These are phyloP conservation scores for Cladosporium sp. DNA, from an alignment of 2,329 filamentous ascomycete species.

Conservation along the genomic window DNA sequence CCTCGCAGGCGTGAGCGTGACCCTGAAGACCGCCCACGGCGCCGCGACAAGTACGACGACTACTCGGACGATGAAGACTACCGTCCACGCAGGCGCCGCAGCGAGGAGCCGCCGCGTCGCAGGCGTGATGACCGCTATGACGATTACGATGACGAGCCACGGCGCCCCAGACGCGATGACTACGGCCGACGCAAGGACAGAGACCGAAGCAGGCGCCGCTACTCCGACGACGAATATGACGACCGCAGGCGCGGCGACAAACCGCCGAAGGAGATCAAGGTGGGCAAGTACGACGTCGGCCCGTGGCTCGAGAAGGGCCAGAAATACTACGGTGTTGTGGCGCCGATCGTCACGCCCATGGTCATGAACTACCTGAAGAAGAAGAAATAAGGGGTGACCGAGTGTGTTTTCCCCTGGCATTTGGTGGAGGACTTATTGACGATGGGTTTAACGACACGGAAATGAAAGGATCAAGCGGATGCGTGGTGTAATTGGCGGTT, in stretches of 20 bases:
- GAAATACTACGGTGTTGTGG: constrained; percentile 31
- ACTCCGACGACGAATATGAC: constrained; percentile 14
- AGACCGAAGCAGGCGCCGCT: constrained; percentile 12
- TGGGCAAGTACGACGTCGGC: constrained; percentile 31
- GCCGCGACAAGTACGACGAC: constrained; percentile 18
- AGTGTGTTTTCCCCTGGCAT: not conserved
- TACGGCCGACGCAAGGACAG: constrained; percentile 13
- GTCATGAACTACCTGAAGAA: constrained; percentile 26
- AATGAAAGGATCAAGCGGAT: not conserved
- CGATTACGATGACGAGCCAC: constrained; percentile 16
- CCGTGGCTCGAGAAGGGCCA: constrained; percentile 30
- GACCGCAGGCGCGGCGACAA: constrained; percentile 19
- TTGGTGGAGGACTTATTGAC: too few relatives aligned
- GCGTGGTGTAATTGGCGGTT: not conserved
- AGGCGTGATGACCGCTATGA: constrained; percentile 15
- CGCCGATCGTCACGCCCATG: constrained; percentile 30
- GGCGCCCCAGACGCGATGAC: constrained; percentile 17
- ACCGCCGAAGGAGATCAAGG: constrained; percentile 26
- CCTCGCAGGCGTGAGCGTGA: constrained; percentile 14
- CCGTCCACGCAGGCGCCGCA: constrained; percentile 17
- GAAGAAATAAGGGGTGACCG: constrained; percentile 16
- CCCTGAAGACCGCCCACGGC: constrained; percentile 17
- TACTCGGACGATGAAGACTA: constrained; percentile 21
- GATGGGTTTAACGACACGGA: too few relatives aligned
- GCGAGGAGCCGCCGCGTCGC: constrained; percentile 16